A percentile compares a stretch with the other conserved stretches of the same genome.
Evolutionary conservation across 495 filamentous ascomycete species (phyloP).

Genomic region (Hypoxylon trugodes): DNA sequence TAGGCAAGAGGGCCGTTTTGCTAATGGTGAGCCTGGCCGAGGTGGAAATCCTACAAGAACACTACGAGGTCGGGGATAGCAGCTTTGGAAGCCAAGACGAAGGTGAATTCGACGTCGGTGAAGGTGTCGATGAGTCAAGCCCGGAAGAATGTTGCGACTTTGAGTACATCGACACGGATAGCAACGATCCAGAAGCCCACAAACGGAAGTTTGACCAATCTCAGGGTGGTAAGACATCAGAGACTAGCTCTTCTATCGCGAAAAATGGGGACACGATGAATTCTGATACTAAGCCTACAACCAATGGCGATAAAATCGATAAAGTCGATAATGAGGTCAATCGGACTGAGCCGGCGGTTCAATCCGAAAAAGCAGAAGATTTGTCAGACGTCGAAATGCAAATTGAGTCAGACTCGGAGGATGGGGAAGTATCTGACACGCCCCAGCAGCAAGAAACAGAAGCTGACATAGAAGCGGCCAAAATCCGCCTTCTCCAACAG

Average conservation of each 20-base stretch:
- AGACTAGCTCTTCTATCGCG: background rate
- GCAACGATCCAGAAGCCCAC: slow-evolving; percentile 36
- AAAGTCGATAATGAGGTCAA: too few species aligned
- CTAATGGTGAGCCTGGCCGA: slow-evolving; percentile 61
- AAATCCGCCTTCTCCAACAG: slow-evolving; percentile 63
- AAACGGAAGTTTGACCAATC: background rate
- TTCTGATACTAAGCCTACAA: too few species aligned
- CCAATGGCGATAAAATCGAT: too few species aligned
- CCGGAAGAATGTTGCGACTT: slow-evolving; percentile 26
- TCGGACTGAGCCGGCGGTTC: slow-evolving; percentile 2
- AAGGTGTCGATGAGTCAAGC: slow-evolving; percentile 28
- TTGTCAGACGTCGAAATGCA: slow-evolving; percentile 51
- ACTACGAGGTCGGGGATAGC: slow-evolving; percentile 47
- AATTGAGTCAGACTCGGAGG: slow-evolving; percentile 42
- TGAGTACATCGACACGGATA: slow-evolving; percentile 42
- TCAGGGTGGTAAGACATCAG: background rate
- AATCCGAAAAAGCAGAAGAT: slow-evolving; percentile 31
- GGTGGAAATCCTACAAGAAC: slow-evolving; percentile 50
- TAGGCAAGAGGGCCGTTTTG: slow-evolving; percentile 66
- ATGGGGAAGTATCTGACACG: slow-evolving; percentile 54
- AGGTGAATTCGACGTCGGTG: slow-evolving; percentile 40
- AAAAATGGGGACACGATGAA: background rate
- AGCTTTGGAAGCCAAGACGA: slow-evolving; percentile 37
- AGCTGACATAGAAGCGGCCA: slow-evolving; percentile 65
- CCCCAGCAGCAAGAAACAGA: slow-evolving; percentile 38